Evolutionary conservation across 2,329 filamentous ascomycete species (phyloP).

Genomic region (Seiridium cupressi): DNA sequence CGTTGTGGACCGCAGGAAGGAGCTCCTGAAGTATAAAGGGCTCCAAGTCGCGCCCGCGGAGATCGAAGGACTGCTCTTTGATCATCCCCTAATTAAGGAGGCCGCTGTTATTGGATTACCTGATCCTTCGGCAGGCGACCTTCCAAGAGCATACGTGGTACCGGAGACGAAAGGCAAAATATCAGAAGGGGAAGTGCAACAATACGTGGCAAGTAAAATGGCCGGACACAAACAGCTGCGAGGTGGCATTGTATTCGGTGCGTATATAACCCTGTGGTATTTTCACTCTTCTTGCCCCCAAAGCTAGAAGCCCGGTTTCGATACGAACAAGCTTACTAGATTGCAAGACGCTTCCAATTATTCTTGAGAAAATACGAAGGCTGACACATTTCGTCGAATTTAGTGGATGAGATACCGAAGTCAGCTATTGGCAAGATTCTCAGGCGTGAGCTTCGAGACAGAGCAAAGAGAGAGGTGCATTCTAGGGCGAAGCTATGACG

Average conservation of each 20-base stretch:
- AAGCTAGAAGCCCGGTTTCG: not conserved
- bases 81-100: slow-evolving; percentile 46
- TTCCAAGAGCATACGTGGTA: slow-evolving; percentile 47
- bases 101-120: slow-evolving; percentile 61
- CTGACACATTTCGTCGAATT: not conserved
- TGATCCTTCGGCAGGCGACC: slow-evolving; percentile 53
- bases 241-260: slow-evolving; percentile 19
- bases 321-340: not conserved
- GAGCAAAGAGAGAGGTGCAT: not conserved
- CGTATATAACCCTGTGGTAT: not conserved
- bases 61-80: slow-evolving; percentile 47
- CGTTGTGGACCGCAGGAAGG: slow-evolving; percentile 80
- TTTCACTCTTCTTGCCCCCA: not conserved
- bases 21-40: slow-evolving; percentile 61
- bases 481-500: too few relatives aligned
- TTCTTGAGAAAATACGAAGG: not conserved
- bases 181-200: slow-evolving; percentile 15
- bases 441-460: not conserved
- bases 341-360: not conserved
- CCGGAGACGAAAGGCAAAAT: slow-evolving; percentile 14
- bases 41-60: slow-evolving; percentile 68
- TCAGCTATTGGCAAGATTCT: slow-evolving; percentile 2
- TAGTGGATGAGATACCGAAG: slow-evolving; percentile 3
- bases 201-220: slow-evolving; percentile 23
- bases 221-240: slow-evolving; percentile 25